Evolutionary conservation across 306 rosid genomes (phyloP).

Genomic region (Corylus avellana): DNA sequence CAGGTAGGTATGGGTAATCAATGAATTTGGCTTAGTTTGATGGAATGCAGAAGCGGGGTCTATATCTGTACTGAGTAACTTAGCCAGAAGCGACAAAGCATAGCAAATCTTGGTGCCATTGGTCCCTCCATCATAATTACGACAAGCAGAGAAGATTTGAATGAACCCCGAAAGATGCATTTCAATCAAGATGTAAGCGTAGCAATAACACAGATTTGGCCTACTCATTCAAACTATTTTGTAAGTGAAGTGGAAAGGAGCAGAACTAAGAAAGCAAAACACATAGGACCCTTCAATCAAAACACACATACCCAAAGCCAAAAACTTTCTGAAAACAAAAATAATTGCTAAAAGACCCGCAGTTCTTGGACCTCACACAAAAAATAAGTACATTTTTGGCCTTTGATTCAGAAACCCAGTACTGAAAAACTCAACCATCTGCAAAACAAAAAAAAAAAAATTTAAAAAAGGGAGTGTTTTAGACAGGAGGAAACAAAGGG

Average conservation of each 20-base stretch:
- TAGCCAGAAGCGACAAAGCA: constrained; percentile 31
- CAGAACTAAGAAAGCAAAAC: constrained; percentile 20
- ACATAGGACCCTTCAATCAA: constrained; percentile 59
- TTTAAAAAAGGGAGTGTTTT: neutral
- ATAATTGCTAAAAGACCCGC: constrained; percentile 4
- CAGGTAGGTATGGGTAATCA: constrained; percentile 6
- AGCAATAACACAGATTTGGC: constrained; percentile 21
- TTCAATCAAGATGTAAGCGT: constrained; percentile 17
- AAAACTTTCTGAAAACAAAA: constrained; percentile 15
- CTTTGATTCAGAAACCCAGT: constrained; percentile 41
- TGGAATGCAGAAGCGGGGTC: neutral
- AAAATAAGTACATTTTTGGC: constrained; percentile 50
- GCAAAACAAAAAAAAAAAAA: constrained; percentile 37
- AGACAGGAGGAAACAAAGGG: constrained; percentile 12
- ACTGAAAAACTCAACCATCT: constrained; percentile 58
- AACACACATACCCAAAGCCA: constrained; percentile 36
- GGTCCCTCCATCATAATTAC: constrained; percentile 36
- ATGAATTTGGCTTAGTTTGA: constrained; percentile 16
- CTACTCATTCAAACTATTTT: constrained; percentile 27
- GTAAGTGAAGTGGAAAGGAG: constrained; percentile 25
- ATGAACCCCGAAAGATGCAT: constrained; percentile 9
- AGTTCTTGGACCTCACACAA: constrained; percentile 30
- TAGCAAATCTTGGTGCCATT: constrained; percentile 36
- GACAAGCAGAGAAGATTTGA: constrained; percentile 11
- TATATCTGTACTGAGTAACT: constrained; percentile 15